Base-by-base conservation (phyloP, 2,329 filamentous ascomycete genomes). In the Botrytis deweyae region DNA sequence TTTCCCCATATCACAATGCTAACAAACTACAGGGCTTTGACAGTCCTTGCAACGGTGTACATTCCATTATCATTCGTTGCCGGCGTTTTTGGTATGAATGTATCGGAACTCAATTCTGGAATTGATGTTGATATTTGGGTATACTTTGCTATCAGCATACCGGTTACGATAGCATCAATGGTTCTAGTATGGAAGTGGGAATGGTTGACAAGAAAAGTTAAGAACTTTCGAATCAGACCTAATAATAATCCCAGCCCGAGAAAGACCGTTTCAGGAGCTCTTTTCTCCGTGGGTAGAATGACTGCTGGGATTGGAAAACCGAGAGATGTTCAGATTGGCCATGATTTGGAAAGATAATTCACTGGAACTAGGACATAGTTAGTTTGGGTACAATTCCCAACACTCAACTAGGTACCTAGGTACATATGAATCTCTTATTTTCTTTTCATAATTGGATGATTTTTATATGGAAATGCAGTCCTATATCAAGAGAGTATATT, bases 1-100 rank as follows among this genome's bases (percentile, higher is more conserved):
- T 6, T 0, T 2, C 16, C 7, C 7, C 10, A 10, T 55, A 1
- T n/a, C 22, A 1, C 10, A 12, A 12, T 12, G 2, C 33, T 36
- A 16, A 66, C 20, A 20, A 22, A 29, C 0, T 38, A 10, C 42
- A 29, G 36, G 36, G 49, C 49, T 22, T 44, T 59, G 38, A 59
- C 36, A 0, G 36, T 55, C 6, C 36, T 38, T 38, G 49, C 66
- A 33, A 69, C 66, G n/a, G 38, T 59, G 2, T 69, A 59, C 22
- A 59, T 58, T 33, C 49, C 49, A 55, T 14, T 59, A 6, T 69
- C 49, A 42, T 69, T 69, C 25, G 36, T 69, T 59, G 66, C 49
- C 16, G 66, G 46, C 6, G 49, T 42, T 25, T 69, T 69, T 33
- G 66, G 49, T 22, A 58, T 69, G 49, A 69, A 69, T 4, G 16